phyloP scores from a whole-genome alignment of 805 yeast genomes.

The Ogataea pignaliae region DNA sequence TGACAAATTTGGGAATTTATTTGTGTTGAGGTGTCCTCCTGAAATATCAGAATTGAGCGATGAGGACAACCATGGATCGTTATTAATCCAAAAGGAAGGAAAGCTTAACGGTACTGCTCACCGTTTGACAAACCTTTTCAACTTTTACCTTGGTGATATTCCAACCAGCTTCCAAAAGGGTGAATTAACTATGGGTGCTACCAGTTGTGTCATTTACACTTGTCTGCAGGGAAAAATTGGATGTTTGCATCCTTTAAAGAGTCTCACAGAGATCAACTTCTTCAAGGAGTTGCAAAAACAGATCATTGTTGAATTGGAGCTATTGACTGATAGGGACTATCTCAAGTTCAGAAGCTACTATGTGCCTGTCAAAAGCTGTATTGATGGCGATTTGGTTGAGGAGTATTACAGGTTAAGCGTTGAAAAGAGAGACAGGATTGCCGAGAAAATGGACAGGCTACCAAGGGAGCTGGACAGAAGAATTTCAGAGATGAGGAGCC shows the following conservation, averaged over 20 bases:
- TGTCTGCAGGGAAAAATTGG: constrained; percentile 86
- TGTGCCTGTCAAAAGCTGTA: constrained; percentile 67
- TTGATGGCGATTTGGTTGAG: constrained; percentile 90
- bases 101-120: constrained; percentile 47
- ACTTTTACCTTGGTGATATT: constrained; percentile 67
- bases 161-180: constrained; percentile 57
- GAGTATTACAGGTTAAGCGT: constrained; percentile 36
- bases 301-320: constrained; percentile 33
- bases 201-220: constrained; percentile 60
- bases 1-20: constrained; percentile 81
- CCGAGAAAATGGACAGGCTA: constrained; percentile 39
- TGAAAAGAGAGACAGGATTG: constrained; percentile 34
- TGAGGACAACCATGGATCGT: constrained; percentile 43
- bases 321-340: constrained; percentile 64
- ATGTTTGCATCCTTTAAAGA: constrained; percentile 58
- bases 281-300: constrained; percentile 50
- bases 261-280: constrained; percentile 57
- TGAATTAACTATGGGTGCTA: constrained; percentile 54
- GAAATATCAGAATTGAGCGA: constrained; percentile 44
- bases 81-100: constrained; percentile 29
- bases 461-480: constrained; percentile 48
- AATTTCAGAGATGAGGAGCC: constrained; percentile 46
- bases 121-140: constrained; percentile 48
- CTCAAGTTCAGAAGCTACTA: constrained; percentile 70
- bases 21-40: constrained; percentile 59